Evolutionary conservation across 352 stramenopile genomes (phyloP).

Genomic region (Peronospora belbahrii): DNA sequence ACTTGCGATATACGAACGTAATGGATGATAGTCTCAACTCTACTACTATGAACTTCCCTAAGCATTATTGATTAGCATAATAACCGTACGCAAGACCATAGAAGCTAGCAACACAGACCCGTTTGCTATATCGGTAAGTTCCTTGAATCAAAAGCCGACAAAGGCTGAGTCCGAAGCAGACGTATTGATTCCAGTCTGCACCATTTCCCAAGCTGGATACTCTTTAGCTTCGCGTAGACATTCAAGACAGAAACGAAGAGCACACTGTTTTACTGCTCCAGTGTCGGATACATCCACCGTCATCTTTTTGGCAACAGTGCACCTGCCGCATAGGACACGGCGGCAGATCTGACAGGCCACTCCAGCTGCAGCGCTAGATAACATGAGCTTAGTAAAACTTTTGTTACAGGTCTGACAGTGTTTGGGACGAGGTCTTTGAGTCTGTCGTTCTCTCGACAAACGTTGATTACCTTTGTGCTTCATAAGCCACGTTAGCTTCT

Average conservation of each 20-base stretch:
- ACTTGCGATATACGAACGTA: no score
- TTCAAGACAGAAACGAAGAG: constrained; percentile 37
- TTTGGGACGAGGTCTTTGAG: constrained; percentile 2
- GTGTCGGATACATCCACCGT: constrained; percentile 37
- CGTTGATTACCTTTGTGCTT: constrained; percentile 15
- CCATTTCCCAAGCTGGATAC: constrained; percentile 37
- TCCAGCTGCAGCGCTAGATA: constrained; percentile 3
- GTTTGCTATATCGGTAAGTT: no score
- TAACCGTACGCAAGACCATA: no score
- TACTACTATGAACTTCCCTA: no score
- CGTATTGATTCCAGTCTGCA: no score
- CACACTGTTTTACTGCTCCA: constrained; percentile 22
- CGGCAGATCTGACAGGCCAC: constrained; percentile 40
- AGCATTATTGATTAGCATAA: no score
- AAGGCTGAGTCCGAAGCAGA: no score
- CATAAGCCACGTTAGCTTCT: constrained; percentile 54
- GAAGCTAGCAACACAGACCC: no score
- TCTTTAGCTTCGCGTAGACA: constrained; percentile 46
- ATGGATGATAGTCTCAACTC: no score
- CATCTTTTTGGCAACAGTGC: constrained; percentile 45
- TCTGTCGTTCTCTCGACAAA: neutral
- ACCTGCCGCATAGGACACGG: constrained; percentile 34
- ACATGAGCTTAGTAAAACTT: constrained; percentile 16
- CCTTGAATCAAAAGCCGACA: no score
- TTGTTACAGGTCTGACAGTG: constrained; percentile 22